Percentiles rank a stretch among this genome's conserved stretches.
Evolutionary conservation across 2,329 filamentous ascomycete species (phyloP).

Genomic region (Penicillium sp.): DNA sequence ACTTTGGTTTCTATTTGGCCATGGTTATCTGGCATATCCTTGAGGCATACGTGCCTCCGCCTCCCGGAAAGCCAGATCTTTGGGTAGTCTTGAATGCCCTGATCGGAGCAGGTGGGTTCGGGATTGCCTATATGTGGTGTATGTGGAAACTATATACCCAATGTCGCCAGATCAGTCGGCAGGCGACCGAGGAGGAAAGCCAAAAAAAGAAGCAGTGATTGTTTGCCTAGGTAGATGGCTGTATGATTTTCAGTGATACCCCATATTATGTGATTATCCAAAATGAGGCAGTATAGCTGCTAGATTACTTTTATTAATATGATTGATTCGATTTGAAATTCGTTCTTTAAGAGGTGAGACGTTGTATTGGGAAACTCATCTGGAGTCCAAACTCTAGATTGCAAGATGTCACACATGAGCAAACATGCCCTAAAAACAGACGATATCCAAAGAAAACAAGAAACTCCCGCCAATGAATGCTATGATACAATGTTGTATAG

Average conservation of each 20-base stretch:
- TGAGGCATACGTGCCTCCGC: slow-evolving; percentile 68
- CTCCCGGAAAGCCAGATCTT: slow-evolving; percentile 78
- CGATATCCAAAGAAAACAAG: slow-evolving; percentile 12
- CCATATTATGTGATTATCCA: slow-evolving; percentile 17
- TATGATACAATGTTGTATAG: slow-evolving; percentile 25
- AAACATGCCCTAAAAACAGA: slow-evolving; percentile 3
- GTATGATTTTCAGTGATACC: slow-evolving; percentile 31
- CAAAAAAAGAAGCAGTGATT: slow-evolving; percentile 39
- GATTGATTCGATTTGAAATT: background rate
- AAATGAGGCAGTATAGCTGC: slow-evolving; percentile 6
- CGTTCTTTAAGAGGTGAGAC: slow-evolving; percentile 17
- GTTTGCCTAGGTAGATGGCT: slow-evolving; percentile 3
- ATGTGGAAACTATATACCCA: slow-evolving; percentile 59
- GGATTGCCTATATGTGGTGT: slow-evolving; percentile 89
- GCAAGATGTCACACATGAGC: slow-evolving; percentile 10
- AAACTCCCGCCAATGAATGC: slow-evolving; percentile 23
- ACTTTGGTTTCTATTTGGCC: slow-evolving; percentile 70
- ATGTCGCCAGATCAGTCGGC: slow-evolving; percentile 29
- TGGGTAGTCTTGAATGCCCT: slow-evolving; percentile 93
- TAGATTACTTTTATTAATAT: slow-evolving; percentile 10
- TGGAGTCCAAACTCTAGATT: slow-evolving; percentile 4
- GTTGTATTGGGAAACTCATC: slow-evolving; percentile 13
- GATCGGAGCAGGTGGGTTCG: slow-evolving; percentile 80
- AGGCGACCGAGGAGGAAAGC: slow-evolving; percentile 25
- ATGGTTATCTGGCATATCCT: slow-evolving; percentile 81